A percentile compares a stretch with the other conserved stretches of the same genome.
Conservation (phyloP, 106 monocot genomes). For the Dendrobium nobile region DNA sequence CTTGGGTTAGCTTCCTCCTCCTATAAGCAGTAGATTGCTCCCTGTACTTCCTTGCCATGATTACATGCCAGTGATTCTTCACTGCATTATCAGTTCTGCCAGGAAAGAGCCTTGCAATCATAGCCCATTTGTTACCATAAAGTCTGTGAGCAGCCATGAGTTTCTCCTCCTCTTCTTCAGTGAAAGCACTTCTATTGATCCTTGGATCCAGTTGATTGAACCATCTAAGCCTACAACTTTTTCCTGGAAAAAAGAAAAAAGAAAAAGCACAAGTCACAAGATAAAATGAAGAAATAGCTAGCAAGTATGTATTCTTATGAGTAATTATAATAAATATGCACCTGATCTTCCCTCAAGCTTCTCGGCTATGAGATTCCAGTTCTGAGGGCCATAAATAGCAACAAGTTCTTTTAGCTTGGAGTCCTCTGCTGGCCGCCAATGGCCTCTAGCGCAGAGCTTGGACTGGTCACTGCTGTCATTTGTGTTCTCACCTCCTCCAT, state of each 20-base stretch:
- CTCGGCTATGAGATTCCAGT: conserved; percentile 27
- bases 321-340: neutral
- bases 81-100: conserved; percentile 21
- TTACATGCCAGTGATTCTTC: conserved; percentile 20
- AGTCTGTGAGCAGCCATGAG: conserved; percentile 18
- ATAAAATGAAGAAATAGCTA: neutral
- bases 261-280: too few species aligned
- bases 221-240: conserved; percentile 21
- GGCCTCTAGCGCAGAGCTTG: conserved; percentile 8
- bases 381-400: conserved; percentile 15
- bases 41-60: conserved; percentile 21
- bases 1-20: conserved; percentile 9
- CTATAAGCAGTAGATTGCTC: conserved; percentile 12
- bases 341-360: conserved; percentile 25
- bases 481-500: conserved; percentile 6
- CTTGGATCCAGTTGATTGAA: conserved; percentile 22
- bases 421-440: conserved; percentile 18
- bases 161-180: conserved; percentile 17
- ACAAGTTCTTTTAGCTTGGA: conserved; percentile 20
- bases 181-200: conserved; percentile 15
- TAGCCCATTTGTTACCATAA: conserved; percentile 22
- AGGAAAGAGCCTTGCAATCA: conserved; percentile 18
- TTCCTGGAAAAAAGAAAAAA: neutral
- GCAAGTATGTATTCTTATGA: neutral
- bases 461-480: neutral